These are phyloP conservation scores for Clarireedia homoeocarpa DNA, from an alignment of 2,329 filamentous ascomycete genomes.

Conservation along the genomic window DNA sequence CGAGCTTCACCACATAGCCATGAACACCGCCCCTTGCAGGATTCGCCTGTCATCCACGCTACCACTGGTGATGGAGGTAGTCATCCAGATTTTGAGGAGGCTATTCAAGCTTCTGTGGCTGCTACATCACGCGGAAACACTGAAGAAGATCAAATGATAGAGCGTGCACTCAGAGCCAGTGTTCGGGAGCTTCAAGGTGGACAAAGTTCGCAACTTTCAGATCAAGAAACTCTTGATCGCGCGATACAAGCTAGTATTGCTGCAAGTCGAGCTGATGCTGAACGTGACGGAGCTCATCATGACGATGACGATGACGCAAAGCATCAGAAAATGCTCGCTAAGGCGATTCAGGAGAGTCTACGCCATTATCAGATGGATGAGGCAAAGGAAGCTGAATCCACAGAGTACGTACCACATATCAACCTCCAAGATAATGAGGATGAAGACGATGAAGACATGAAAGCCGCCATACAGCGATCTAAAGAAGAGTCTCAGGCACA, in stretches of 20 bases:
- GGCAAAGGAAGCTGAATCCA: not conserved
- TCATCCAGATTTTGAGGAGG: slow-evolving; percentile 60
- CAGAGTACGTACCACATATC: not conserved
- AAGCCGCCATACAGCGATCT: slow-evolving; percentile 19
- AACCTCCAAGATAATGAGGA: slow-evolving; percentile 9
- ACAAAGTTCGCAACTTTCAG: slow-evolving; percentile 20
- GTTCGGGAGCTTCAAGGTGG: slow-evolving; percentile 47
- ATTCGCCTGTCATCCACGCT: slow-evolving; percentile 5
- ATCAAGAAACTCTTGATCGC: slow-evolving; percentile 37
- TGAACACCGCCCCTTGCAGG: slow-evolving; percentile 15
- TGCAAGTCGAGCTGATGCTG: not conserved
- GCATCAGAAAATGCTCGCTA: slow-evolving; percentile 48
- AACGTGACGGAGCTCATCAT: slow-evolving; percentile 3
- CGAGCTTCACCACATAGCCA: slow-evolving; percentile 17
- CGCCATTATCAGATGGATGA: slow-evolving; percentile 10
- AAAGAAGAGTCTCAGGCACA: slow-evolving; percentile 19
- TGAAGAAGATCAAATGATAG: slow-evolving; percentile 63
- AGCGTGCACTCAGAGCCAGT: slow-evolving; percentile 66
- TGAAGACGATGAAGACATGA: slow-evolving; percentile 23
- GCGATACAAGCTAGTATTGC: slow-evolving; percentile 43
- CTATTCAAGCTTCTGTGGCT: slow-evolving; percentile 61
- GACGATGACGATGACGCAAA: slow-evolving; percentile 39
- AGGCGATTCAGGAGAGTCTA: slow-evolving; percentile 48
- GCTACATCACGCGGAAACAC: slow-evolving; percentile 63
- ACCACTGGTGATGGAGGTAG: slow-evolving; percentile 25